Percentiles rank a stretch among this genome's conserved stretches.
phyloP scores from a whole-genome alignment of 176 grass and related monocot species.

The maize (Zea mays) region Zm-B73-REFERENCE-NAM-5.0 NC_050099.1:33031501-33032000 shows the following conservation, averaged over 20 bases:
- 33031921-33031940: too few species aligned
- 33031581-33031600: conserved; percentile 39
- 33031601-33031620: conserved; percentile 43
- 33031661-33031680: conserved; percentile 37
- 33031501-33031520: background rate
- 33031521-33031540: conserved; percentile 6
- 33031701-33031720: conserved; percentile 50
- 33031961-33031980: too few species aligned
- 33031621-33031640: conserved; percentile 21
- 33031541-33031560: background rate
- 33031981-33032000: too few species aligned
- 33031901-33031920: too few species aligned
- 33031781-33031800: conserved; percentile 3
- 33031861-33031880: conserved; percentile 35
- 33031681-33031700: conserved; percentile 32
- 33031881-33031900: conserved; percentile 18
- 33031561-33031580: conserved; percentile 18
- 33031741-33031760: conserved; percentile 24
- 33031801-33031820: conserved; percentile 2
- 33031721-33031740: conserved; percentile 34
- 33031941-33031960: too few species aligned
- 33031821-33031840: conserved; percentile 33
- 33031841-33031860: conserved; percentile 10
- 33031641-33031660: background rate
- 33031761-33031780: conserved; percentile 30